Evolutionary conservation across 2,329 filamentous ascomycete species (phyloP).

Genomic region (Aureobasidium musti): DNA sequence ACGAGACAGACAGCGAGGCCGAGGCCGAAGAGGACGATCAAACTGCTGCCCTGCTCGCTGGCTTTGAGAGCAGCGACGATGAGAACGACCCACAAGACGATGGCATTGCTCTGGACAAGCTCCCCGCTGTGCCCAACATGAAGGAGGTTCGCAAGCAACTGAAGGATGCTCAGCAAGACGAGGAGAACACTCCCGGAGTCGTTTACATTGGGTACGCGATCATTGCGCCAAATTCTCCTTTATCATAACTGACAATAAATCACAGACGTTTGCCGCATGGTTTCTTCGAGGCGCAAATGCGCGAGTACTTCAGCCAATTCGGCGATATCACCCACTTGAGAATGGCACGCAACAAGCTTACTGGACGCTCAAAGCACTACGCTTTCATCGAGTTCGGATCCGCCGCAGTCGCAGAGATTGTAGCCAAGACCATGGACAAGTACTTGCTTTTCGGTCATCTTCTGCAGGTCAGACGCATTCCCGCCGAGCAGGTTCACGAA

Average conservation of each 20-base stretch:
- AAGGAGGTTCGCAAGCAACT: slow-evolving; percentile 47
- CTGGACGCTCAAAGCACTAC: slow-evolving; percentile 88
- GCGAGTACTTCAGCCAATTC: slow-evolving; percentile 90
- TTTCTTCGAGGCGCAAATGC: slow-evolving; percentile 97
- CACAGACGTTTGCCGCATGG: slow-evolving; percentile 76
- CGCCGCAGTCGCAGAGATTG: slow-evolving; percentile 81
- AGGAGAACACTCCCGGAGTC: slow-evolving; percentile 66
- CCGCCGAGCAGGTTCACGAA: slow-evolving; percentile 73
- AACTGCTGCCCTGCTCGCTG: slow-evolving; percentile 54
- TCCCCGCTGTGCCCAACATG: slow-evolving; percentile 41
- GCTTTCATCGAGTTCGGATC: slow-evolving; percentile 88
- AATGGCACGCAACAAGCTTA: slow-evolving; percentile 88
- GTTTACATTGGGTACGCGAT: slow-evolving; percentile 74
- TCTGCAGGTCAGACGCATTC: slow-evolving; percentile 79
- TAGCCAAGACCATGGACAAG: slow-evolving; percentile 95
- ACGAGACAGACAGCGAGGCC: slow-evolving; percentile 38
- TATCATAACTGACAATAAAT: not conserved
- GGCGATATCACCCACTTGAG: slow-evolving; percentile 76
- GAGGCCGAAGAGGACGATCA: slow-evolving; percentile 48
- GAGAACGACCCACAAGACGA: slow-evolving; percentile 44
- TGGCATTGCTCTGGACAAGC: slow-evolving; percentile 44
- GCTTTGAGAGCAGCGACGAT: slow-evolving; percentile 53
- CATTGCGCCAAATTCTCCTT: not conserved
- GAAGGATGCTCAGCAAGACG: slow-evolving; percentile 53
- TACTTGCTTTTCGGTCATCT: slow-evolving; percentile 96